phyloP scores from a whole-genome alignment of 495 filamentous ascomycete genomes.

The Xylaria telfairii region DNA sequence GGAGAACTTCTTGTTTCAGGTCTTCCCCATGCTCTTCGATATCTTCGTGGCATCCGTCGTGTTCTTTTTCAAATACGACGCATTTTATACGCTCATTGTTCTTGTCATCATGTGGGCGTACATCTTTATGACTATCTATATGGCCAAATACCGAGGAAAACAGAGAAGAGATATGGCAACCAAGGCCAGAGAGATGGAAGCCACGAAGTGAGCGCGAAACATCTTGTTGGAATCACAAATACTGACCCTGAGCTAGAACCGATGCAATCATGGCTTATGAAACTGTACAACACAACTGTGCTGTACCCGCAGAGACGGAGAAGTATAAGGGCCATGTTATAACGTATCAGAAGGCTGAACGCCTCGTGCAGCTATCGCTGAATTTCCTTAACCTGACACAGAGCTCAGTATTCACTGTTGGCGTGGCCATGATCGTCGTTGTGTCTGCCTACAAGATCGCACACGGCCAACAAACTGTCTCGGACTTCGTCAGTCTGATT shows the following conservation, averaged over 20 bases:
- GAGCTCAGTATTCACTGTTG: conserved; percentile 24
- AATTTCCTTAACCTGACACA: conserved; percentile 66
- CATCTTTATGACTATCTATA: conserved; percentile 83
- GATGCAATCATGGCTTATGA: conserved; percentile 47
- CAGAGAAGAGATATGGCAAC: conserved; percentile 82
- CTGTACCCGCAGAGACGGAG: conserved; percentile 31
- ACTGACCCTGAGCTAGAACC: conserved; percentile 23
- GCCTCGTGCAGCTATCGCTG: conserved; percentile 60
- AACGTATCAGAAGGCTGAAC: conserved; percentile 32
- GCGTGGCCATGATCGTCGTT: conserved; percentile 24
- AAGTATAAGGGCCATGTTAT: conserved; percentile 30
- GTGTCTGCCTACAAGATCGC: conserved; percentile 75
- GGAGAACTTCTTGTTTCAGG: conserved; percentile 81
- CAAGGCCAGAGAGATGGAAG: conserved; percentile 78
- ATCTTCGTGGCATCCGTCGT: conserved; percentile 75
- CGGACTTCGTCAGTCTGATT: conserved; percentile 73
- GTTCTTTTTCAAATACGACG: conserved; percentile 73
- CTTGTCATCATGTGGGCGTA: conserved; percentile 81
- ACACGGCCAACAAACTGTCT: conserved; percentile 86
- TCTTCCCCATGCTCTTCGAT: conserved; percentile 83
- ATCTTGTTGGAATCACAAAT: neutral
- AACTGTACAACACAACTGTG: conserved; percentile 29
- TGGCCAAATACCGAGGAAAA: conserved; percentile 85
- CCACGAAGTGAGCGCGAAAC: conserved; percentile 36
- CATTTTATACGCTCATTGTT: conserved; percentile 80